Conservation (phyloP, 2,329 filamentous ascomycete species). For the Xylaria sp. region DNA sequence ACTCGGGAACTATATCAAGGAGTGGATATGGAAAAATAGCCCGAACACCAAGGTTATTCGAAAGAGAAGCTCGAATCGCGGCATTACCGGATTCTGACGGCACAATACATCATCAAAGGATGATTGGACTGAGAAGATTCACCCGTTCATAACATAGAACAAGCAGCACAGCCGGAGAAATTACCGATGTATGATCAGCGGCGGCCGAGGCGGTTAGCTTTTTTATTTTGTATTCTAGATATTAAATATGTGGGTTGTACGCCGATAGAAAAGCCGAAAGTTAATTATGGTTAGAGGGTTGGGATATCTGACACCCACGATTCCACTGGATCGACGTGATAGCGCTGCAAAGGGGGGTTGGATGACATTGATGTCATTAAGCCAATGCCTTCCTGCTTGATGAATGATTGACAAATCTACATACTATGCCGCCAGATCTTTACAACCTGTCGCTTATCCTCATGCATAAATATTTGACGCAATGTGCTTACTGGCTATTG, state of each 20-base stretch:
- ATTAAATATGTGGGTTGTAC: slow-evolving; percentile 15
- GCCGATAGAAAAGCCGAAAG: neutral
- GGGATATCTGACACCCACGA: no score
- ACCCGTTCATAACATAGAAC: neutral
- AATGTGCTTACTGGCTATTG: neutral
- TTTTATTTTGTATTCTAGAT: neutral
- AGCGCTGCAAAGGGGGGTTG: neutral
- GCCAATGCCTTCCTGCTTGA: neutral
- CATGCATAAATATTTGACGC: neutral
- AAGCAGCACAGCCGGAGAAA: slow-evolving; percentile 16
- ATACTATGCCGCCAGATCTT: neutral
- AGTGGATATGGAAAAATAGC: slow-evolving; percentile 6
- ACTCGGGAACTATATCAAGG: neutral
- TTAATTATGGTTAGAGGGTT: no score
- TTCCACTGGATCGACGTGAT: neutral
- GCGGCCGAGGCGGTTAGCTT: slow-evolving; percentile 4
- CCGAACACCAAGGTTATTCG: neutral
- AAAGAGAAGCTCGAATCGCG: slow-evolving; percentile 28
- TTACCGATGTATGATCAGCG: slow-evolving; percentile 5
- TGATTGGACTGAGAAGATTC: slow-evolving; percentile 11
- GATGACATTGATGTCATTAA: neutral
- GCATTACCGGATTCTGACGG: slow-evolving; percentile 18
- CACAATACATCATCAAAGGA: neutral
- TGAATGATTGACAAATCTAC: neutral
- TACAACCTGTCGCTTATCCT: neutral